Evolutionary conservation across 768 basidiomycete species (phyloP).

Genomic region (Obba rivulosa): DNA sequence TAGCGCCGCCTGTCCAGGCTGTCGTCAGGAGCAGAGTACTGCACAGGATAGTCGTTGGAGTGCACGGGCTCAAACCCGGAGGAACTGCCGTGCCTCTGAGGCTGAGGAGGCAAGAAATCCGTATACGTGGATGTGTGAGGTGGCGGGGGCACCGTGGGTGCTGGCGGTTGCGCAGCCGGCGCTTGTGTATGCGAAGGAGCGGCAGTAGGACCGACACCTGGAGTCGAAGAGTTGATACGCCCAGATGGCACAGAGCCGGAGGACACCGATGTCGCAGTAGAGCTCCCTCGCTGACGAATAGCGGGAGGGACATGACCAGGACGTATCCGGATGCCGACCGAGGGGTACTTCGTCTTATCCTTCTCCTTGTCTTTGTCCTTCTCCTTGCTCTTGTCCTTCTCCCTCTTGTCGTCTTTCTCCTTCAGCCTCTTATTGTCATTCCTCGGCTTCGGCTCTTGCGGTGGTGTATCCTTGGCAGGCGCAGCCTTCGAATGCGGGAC

Average conservation of each 20-base stretch:
- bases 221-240: background rate
- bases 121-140: slow-evolving; percentile 1
- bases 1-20: slow-evolving; percentile 10
- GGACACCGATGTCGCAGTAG: background rate
- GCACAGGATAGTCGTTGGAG: slow-evolving; percentile 15
- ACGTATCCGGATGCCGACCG: slow-evolving; percentile 43
- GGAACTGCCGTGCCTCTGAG: background rate
- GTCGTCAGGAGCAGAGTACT: slow-evolving; percentile 13
- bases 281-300: background rate
- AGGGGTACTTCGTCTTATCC: slow-evolving; percentile 32
- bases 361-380: slow-evolving; percentile 34
- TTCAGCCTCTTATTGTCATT: slow-evolving; percentile 6
- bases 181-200: slow-evolving; percentile 3
- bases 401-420: slow-evolving; percentile 16
- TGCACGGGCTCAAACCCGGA: slow-evolving; percentile 8
- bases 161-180: background rate
- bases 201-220: background rate
- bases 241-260: background rate
- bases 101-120: background rate
- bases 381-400: slow-evolving; percentile 13
- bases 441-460: slow-evolving; percentile 4
- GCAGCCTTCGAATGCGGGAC: slow-evolving; percentile 8
- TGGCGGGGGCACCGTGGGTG: slow-evolving; percentile 2
- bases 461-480: background rate
- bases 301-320: slow-evolving; percentile 19